Evolutionary conservation across 2,329 filamentous ascomycete species (phyloP), one percentile per base, ranked within the genome.

Genomic region (Pseudodiploospora longispora): DNA sequence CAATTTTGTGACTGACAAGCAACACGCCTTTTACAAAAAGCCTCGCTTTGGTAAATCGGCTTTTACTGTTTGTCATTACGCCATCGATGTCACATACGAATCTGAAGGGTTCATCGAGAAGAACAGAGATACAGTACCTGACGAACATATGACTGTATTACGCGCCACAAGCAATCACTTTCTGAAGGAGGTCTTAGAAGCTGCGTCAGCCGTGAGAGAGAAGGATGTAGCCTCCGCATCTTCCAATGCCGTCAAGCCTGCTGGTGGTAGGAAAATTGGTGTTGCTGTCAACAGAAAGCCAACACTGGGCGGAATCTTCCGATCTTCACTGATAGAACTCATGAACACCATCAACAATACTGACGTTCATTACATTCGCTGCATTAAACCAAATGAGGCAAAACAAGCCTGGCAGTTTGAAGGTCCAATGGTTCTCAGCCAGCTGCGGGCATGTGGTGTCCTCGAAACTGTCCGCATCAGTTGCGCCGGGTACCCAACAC

Each of bases 51-150:
- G 93, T 55, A 97, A 97, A 68, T 95, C 90, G 10, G 78, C 93
- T 1, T 98, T 98, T 69, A 97, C 93, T 6, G 90, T 98, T 50
- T 97, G 91, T 66, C 94, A 98, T 68, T 98, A 98, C 67, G 93
- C 93, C 42, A 76, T 98, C 45, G 93, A 98, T 59, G 93, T 98
- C 55, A 97, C 91, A 12, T 98, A 98, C 63, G 93, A 98, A 66
- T 97, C 91, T 2, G 93, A 98, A 56, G 93, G 93, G 38, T 98
- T 98, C 68, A 96, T 98, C 58, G 94, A 98, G 66, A 98, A 98
- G 78, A 98, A 98, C 67, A 82, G 93, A 64, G 93, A 98, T 65
- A 98, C 94, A 19, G 93, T 98, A 38, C 93, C 93, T 5, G 93
- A 98, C 60, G 93, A 98, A 69, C 93, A 97, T 62, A 87, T 98